These are phyloP conservation scores for Sporopachydermia quercuum DNA, from an alignment of 805 yeast species.

Conservation along the genomic window DNA sequence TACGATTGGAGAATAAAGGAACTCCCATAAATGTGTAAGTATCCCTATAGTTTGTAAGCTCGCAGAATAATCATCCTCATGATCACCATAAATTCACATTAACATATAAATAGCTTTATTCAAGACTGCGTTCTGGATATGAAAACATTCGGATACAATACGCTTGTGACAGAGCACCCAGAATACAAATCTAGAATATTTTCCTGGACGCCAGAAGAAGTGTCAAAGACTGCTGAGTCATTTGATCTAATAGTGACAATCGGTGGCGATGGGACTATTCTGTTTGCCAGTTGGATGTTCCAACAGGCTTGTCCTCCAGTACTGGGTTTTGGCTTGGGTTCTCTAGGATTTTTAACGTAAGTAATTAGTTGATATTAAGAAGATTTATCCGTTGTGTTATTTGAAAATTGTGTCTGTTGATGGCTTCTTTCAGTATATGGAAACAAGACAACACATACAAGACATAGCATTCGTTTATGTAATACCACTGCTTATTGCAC, in stretches of 20 bases:
- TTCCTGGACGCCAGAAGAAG: conserved; percentile 26
- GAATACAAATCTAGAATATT: conserved; percentile 13
- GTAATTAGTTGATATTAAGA: conserved; percentile 9
- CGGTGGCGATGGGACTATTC: conserved; percentile 64
- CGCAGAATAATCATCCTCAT: too few relatives aligned
- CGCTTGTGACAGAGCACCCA: background rate
- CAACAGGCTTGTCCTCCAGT: conserved; percentile 50
- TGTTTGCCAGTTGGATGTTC: conserved; percentile 48
- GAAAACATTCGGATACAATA: background rate
- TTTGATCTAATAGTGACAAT: conserved; percentile 47
- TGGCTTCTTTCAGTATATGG: too few relatives aligned
- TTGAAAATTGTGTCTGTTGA: too few relatives aligned
- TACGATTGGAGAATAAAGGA: background rate
- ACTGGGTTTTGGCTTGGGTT: conserved; percentile 48
- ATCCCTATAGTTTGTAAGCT: too few relatives aligned
- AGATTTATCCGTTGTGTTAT: background rate
- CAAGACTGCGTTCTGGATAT: background rate
- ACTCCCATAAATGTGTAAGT: conserved; percentile 1
- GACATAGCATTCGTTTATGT: too few relatives aligned
- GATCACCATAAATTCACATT: too few relatives aligned
- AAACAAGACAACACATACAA: too few relatives aligned
- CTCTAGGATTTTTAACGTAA: conserved; percentile 41
- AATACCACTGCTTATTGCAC: too few relatives aligned
- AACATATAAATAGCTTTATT: background rate
- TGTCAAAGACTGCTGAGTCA: conserved; percentile 16